Evolutionary conservation across 208 protist species (phyloP), one percentile per base, ranked within the genome.

Genomic region (Trypanosoma brucei): DNA sequence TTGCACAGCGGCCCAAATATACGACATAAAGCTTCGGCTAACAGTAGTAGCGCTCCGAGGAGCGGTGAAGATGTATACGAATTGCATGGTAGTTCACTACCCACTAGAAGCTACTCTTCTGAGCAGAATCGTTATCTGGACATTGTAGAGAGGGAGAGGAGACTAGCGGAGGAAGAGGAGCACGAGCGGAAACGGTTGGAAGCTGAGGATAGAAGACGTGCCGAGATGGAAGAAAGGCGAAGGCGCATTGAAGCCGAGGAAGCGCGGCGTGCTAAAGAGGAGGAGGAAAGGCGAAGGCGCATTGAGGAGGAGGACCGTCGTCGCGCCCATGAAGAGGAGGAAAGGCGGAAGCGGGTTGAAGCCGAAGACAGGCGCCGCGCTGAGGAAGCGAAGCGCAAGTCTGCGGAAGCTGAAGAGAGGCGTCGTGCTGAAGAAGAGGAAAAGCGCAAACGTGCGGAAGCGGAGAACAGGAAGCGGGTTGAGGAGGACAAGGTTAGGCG

Each of bases 371-470:
- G 8, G 44, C 38, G 31, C 57, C 38, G 57, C 11, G 58, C 14
- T 3, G 49, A 59, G 30, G 59, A 56, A 58, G 48, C 3, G 36
- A 40, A 72, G 30, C 46, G 64, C 34, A 54, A 70, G 33, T 22
- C 13, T 60, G 59, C 44, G 40, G 58, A 59, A 34, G 65, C 33
- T 33, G 64, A 40, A 13, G 44, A 62, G 13, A 50, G 22, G 34
- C 54, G 58, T 30, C 59, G 51, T 35, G 59, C 42, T 44, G 42
- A 44, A 33, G 38, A 52, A 34, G 64, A 68, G 62, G 46, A 55
- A 44, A 51, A 65, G n/a, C 46, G 70, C 30, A 38, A 42, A 56
- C 70, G 59, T 38, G 56, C 36, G 52, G 68, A 59, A 42, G 54
- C 39, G 36, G 72, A 70, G 51, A 58, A 64, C 6, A 48, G 56